These are phyloP conservation scores for Juncus inflexus DNA, from an alignment of 176 grass and related monocot genomes.

Conservation along the genomic window DNA sequence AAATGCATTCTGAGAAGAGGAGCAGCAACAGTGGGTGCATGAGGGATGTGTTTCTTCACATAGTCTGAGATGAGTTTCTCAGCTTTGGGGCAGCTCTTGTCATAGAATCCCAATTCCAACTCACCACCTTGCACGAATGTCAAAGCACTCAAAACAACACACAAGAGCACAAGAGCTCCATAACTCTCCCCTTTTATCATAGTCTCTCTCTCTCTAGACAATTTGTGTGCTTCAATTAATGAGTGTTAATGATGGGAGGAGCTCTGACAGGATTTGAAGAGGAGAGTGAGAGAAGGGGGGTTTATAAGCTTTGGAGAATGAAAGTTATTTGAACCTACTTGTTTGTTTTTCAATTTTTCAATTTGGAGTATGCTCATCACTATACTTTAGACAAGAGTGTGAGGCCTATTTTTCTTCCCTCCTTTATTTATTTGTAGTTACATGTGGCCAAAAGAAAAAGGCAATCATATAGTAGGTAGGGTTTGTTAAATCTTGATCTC, in stretches of 20 bases:
- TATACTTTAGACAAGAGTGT: too few species aligned
- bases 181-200: slow-evolving; percentile 2
- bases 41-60: slow-evolving; percentile 52
- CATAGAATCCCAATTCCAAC: slow-evolving; percentile 65
- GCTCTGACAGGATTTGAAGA: slow-evolving; percentile 1
- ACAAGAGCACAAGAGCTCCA: background rate
- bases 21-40: slow-evolving; percentile 60
- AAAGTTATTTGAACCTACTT: too few species aligned
- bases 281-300: slow-evolving; percentile 11
- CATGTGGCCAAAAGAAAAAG: too few species aligned
- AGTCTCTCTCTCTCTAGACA: background rate
- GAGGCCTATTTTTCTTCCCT: too few species aligned
- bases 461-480: too few species aligned
- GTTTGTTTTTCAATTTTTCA: too few species aligned
- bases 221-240: too few species aligned
- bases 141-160: slow-evolving; percentile 5
- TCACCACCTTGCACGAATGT: slow-evolving; percentile 16
- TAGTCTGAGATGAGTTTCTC: slow-evolving; percentile 61
- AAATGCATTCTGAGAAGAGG: slow-evolving; percentile 84
- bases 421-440: too few species aligned
- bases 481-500: too few species aligned
- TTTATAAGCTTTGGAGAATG: slow-evolving; percentile 24
- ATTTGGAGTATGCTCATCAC: too few species aligned
- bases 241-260: slow-evolving; percentile 6
- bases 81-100: slow-evolving; percentile 59